phyloP scores from a whole-genome alignment of 2,329 filamentous ascomycete genomes.

The Colletotrichum ledebouriae region DNA sequence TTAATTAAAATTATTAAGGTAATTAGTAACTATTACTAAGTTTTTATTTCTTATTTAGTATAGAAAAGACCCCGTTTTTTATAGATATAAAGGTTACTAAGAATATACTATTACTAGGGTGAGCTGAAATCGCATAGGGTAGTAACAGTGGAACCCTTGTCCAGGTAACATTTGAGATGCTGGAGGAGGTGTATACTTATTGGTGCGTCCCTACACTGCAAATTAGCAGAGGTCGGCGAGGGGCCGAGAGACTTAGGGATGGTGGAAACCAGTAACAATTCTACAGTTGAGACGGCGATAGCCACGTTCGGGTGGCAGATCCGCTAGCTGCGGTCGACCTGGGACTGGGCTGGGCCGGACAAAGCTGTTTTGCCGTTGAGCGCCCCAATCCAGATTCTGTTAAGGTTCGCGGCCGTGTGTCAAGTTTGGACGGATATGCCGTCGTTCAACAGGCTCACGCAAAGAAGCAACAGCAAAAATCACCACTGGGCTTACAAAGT shows the following conservation, averaged over 20 bases:
- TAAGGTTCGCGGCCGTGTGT: conserved; percentile 41
- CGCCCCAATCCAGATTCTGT: conserved; percentile 19
- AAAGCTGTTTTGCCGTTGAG: conserved; percentile 31
- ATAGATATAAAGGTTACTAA: no score
- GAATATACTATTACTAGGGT: no score
- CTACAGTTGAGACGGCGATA: conserved; percentile 41
- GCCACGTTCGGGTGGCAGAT: conserved; percentile 43
- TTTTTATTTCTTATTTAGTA: no score
- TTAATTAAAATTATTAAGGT: no score
- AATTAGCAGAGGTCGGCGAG: conserved; percentile 22
- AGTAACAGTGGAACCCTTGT: no score
- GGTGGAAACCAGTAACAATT: conserved; percentile 34
- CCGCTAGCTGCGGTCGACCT: conserved; percentile 38
- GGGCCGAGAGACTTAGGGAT: conserved; percentile 23
- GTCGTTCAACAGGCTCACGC: conserved; percentile 36
- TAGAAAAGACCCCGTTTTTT: no score
- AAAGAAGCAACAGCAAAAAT: conserved; percentile 23
- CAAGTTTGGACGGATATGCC: conserved; percentile 41
- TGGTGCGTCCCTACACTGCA: conserved; percentile 12
- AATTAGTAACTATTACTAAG: no score
- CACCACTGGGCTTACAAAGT: not conserved
- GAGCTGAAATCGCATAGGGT: no score
- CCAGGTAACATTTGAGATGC: no score
- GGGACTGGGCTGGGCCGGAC: conserved; percentile 35
- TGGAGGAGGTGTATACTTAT: no score